phyloP scores from a whole-genome alignment of 2,329 filamentous ascomycete species.

The Teratosphaeria zuluensis region DNA sequence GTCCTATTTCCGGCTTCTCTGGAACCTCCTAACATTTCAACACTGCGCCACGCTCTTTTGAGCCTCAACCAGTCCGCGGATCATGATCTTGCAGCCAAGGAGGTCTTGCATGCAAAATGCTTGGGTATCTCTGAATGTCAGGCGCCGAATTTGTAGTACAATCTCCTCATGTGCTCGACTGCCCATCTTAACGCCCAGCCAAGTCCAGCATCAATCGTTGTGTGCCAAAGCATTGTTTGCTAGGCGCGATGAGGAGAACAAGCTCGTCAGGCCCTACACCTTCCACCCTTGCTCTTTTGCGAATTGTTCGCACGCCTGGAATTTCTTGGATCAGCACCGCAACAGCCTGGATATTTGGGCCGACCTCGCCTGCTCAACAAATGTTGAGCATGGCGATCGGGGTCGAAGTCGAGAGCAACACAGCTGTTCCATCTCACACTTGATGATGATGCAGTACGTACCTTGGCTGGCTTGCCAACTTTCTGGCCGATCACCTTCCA shows the following conservation, averaged over 20 bases:
- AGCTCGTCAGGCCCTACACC: slow-evolving; percentile 8
- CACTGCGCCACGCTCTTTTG: not conserved
- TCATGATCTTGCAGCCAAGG: not conserved
- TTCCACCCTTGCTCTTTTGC: slow-evolving; percentile 68
- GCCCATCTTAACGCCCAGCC: not conserved
- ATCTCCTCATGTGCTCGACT: not conserved
- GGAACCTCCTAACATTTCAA: not conserved
- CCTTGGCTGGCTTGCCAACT: slow-evolving; percentile 95
- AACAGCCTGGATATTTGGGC: not conserved
- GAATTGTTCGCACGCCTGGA: slow-evolving; percentile 76
- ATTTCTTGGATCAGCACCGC: not conserved
- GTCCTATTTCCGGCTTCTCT: not conserved
- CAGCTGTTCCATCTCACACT: not conserved
- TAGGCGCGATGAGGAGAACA: not conserved
- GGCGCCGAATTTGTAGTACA: not conserved
- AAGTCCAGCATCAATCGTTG: not conserved
- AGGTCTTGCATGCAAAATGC: not conserved
- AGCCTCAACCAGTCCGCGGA: not conserved
- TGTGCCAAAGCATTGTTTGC: not conserved
- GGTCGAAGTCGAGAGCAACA: not conserved
- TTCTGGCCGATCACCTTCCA: slow-evolving; percentile 97
- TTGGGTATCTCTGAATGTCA: not conserved
- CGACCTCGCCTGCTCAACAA: not conserved
- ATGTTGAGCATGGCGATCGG: not conserved
- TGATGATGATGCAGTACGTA: slow-evolving; percentile 29